These are phyloP conservation scores for Penicillium italicum DNA, from an alignment of 2,329 filamentous ascomycete species.

Conservation along the genomic window DNA sequence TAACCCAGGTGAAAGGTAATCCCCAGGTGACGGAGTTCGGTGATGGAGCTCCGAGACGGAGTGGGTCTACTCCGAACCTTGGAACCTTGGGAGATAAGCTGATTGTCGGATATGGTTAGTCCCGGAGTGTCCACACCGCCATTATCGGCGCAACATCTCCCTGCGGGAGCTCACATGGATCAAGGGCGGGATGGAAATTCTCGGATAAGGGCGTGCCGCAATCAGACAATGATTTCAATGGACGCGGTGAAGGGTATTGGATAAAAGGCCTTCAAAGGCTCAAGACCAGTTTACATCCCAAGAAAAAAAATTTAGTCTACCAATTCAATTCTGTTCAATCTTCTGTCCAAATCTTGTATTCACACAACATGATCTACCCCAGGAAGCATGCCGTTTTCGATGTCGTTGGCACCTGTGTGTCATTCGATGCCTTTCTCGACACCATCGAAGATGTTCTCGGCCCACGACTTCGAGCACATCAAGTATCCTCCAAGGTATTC, in stretches of 20 bases:
- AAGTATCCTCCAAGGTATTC: slow-evolving; percentile 39
- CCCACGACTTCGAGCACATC: slow-evolving; percentile 29
- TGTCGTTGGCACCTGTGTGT: slow-evolving; percentile 50
- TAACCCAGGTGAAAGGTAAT: too few relatives aligned
- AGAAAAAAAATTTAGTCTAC: background rate
- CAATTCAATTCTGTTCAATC: background rate
- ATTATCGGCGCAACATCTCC: background rate
- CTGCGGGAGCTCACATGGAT: background rate
- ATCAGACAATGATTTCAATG: background rate
- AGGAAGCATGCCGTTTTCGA: slow-evolving; percentile 50
- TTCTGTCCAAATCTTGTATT: background rate
- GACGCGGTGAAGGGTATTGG: background rate
- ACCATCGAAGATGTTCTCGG: slow-evolving; percentile 40
- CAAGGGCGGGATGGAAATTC: too few relatives aligned
- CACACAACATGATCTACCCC: background rate
- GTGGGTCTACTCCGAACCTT: background rate
- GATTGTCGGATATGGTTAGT: background rate
- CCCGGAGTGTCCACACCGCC: background rate
- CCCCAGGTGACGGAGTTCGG: background rate
- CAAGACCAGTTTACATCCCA: background rate
- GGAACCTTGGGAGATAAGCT: too few relatives aligned
- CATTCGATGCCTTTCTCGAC: slow-evolving; percentile 42
- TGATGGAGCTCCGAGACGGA: background rate
- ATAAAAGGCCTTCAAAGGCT: background rate
- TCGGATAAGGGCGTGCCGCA: background rate